phyloP scores from a whole-genome alignment of 1,284 basidiomycete species.

The Ceratorhiza oryzae-sativae region DNA sequence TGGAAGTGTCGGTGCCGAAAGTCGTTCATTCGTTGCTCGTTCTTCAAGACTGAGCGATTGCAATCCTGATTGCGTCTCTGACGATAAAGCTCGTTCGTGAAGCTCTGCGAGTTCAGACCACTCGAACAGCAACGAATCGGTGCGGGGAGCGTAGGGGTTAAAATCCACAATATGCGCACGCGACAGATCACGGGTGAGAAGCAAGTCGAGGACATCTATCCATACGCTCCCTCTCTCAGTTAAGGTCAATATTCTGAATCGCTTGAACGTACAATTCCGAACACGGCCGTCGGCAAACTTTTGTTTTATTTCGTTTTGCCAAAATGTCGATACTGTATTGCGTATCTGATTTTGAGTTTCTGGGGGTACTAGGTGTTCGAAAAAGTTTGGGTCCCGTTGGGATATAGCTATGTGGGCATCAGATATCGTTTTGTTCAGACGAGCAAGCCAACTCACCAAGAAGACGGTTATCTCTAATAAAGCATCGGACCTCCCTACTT shows the following conservation, averaged over 20 bases:
- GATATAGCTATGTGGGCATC: slow-evolving; percentile 66
- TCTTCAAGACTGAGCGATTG: slow-evolving; percentile 13
- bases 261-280: slow-evolving; percentile 67
- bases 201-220: slow-evolving; percentile 88
- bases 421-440: not conserved
- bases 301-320: slow-evolving; percentile 67
- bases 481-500: slow-evolving; percentile 86
- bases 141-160: slow-evolving; percentile 84
- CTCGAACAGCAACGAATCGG: slow-evolving; percentile 85
- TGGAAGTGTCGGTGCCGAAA: slow-evolving; percentile 51
- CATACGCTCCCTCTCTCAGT: too few species aligned
- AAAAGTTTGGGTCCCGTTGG: slow-evolving; percentile 91
- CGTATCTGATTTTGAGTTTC: slow-evolving; percentile 63
- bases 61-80: slow-evolving; percentile 25
- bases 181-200: slow-evolving; percentile 80
- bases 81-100: slow-evolving; percentile 45
- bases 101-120: slow-evolving; percentile 76
- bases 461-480: slow-evolving; percentile 58
- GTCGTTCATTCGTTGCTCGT: not conserved
- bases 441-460: slow-evolving; percentile 6
- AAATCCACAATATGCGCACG: slow-evolving; percentile 87
- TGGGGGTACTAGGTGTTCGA: slow-evolving; percentile 81
- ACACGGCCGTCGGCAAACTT: slow-evolving; percentile 61
- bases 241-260: slow-evolving; percentile 8
- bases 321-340: slow-evolving; percentile 66